Evolutionary conservation across 495 filamentous ascomycete species (phyloP).

Genomic region (Xylaria scruposa): DNA sequence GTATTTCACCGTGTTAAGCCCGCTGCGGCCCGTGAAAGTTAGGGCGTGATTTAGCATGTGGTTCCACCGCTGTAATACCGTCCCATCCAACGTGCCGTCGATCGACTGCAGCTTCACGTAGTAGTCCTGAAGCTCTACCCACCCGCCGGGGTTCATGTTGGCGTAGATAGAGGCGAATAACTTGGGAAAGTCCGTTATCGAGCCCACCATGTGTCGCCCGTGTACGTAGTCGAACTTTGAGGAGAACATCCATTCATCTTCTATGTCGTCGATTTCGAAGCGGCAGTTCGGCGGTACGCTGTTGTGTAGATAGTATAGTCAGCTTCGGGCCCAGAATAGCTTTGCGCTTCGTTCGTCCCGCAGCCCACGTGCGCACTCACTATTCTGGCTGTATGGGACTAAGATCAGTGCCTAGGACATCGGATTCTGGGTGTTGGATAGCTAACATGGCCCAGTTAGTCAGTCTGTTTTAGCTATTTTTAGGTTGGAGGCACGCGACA

Average conservation of each 20-base stretch:
- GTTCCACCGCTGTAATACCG: slow-evolving; percentile 42
- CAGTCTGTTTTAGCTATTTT: not conserved
- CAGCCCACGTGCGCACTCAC: slow-evolving; percentile 28
- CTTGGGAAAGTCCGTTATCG: slow-evolving; percentile 49
- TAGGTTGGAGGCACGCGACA: slow-evolving; percentile 34
- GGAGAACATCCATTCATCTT: slow-evolving; percentile 56
- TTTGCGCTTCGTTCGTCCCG: not conserved
- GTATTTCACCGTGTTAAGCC: slow-evolving; percentile 32
- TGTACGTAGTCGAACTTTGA: slow-evolving; percentile 59
- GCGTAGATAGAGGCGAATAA: slow-evolving; percentile 52
- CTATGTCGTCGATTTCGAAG: slow-evolving; percentile 60
- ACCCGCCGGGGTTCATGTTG: slow-evolving; percentile 56
- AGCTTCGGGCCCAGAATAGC: not conserved
- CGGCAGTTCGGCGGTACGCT: slow-evolving; percentile 53
- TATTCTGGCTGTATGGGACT: slow-evolving; percentile 55
- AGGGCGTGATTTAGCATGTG: slow-evolving; percentile 39
- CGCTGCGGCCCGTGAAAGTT: slow-evolving; percentile 34
- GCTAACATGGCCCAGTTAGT: not conserved
- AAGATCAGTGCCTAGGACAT: slow-evolving; percentile 54
- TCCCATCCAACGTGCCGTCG: slow-evolving; percentile 39
- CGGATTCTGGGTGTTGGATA: slow-evolving; percentile 25
- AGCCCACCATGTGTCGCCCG: slow-evolving; percentile 50
- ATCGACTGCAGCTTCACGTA: slow-evolving; percentile 40
- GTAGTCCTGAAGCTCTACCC: slow-evolving; percentile 58
- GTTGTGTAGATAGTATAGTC: not conserved